Evolutionary conservation across 768 basidiomycete genomes (phyloP).

Genomic region (Tubosaeta sp.): DNA sequence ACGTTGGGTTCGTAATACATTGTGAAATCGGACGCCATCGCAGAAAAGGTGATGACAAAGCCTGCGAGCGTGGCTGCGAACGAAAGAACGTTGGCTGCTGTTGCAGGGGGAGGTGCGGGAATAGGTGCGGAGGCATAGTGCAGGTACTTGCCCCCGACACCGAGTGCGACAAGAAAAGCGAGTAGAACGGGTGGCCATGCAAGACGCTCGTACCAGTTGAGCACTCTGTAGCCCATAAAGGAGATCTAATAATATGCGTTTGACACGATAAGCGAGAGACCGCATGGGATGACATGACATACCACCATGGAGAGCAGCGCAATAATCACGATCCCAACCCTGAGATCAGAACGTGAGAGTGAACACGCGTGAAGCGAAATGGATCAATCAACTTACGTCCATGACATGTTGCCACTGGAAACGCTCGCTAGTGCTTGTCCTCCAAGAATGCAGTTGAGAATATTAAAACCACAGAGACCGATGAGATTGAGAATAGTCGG

Average conservation of each 20-base stretch:
- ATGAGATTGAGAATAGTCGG: conserved; percentile 55
- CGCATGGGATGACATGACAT: conserved; percentile 27
- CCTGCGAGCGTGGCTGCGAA: conserved; percentile 72
- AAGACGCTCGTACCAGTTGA: conserved; percentile 69
- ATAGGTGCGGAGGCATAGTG: conserved; percentile 39
- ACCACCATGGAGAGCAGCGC: conserved; percentile 61
- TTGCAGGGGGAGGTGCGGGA: conserved; percentile 47
- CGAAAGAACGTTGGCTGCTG: conserved; percentile 50
- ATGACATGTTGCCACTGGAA: conserved; percentile 45
- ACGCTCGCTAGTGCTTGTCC: conserved; percentile 63
- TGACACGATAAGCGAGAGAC: not conserved
- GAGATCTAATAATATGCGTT: conserved; percentile 39
- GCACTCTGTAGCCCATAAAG: conserved; percentile 62
- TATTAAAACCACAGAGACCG: conserved; percentile 60
- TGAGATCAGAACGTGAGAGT: conserved; percentile 24
- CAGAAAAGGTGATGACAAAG: conserved; percentile 61
- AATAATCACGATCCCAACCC: conserved; percentile 81
- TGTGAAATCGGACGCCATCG: conserved; percentile 69
- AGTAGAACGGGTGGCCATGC: conserved; percentile 79
- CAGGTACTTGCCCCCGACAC: conserved; percentile 71
- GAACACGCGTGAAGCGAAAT: conserved; percentile 3
- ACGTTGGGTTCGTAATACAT: conserved; percentile 60
- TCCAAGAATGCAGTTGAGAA: conserved; percentile 64
- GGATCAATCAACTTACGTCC: conserved; percentile 36
- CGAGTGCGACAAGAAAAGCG: conserved; percentile 65